phyloP scores from a whole-genome alignment of 2,329 filamentous ascomycete genomes.

The Penicillium vulpinum region DNA sequence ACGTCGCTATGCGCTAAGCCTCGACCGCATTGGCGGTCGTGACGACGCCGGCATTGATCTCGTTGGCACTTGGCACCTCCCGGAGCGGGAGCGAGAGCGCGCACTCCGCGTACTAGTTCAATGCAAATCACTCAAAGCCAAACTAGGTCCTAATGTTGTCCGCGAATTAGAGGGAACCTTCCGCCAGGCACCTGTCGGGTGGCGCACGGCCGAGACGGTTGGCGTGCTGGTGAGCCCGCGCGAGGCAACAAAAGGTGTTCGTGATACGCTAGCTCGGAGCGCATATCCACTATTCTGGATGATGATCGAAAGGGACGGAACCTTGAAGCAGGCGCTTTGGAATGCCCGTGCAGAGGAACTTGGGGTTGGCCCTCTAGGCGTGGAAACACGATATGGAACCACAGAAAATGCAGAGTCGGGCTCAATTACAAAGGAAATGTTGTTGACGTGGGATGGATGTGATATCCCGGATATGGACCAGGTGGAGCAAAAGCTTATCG shows the following conservation, averaged over 20 bases:
- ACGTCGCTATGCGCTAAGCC: constrained; percentile 40
- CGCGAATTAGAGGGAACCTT: constrained; percentile 65
- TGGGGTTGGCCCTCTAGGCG: constrained; percentile 41
- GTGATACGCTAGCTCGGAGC: constrained; percentile 68
- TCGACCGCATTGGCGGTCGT: constrained; percentile 48
- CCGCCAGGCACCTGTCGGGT: constrained; percentile 69
- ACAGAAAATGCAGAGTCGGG: constrained; percentile 17
- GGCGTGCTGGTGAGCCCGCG: constrained; percentile 69
- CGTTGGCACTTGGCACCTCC: constrained; percentile 48
- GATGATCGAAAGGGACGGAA: constrained; percentile 42
- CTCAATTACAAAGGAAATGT: constrained; percentile 24
- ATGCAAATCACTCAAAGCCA: constrained; percentile 47
- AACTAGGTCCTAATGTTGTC: constrained; percentile 46
- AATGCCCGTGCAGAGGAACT: constrained; percentile 43
- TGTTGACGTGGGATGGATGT: constrained; percentile 40
- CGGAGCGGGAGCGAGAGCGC: constrained; percentile 30
- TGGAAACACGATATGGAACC: constrained; percentile 38
- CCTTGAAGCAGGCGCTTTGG: constrained; percentile 47
- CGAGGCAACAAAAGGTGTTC: constrained; percentile 74
- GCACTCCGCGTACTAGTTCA: constrained; percentile 47
- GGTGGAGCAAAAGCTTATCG: constrained; percentile 29
- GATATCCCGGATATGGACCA: constrained; percentile 36
- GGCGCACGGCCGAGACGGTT: constrained; percentile 65
- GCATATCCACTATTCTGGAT: constrained; percentile 69
- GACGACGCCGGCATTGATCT: constrained; percentile 51